These are phyloP conservation scores for Dictyostelium purpureum DNA, from an alignment of 78 protist species.

Conservation along the genomic window DNA sequence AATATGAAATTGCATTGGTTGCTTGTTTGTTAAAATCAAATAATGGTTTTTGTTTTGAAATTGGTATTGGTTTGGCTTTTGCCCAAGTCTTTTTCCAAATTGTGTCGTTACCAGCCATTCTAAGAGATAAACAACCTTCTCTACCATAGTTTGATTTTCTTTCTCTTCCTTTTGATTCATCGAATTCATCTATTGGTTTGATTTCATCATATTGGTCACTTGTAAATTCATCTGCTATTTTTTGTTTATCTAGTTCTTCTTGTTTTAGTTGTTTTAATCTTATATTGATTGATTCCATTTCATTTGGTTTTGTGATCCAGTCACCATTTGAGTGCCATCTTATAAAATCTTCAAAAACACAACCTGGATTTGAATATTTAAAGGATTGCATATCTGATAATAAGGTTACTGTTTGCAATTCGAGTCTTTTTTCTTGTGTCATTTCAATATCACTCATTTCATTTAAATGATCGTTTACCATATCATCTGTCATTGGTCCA, in stretches of 20 bases:
- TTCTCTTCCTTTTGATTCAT: constrained; percentile 66
- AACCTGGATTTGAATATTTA: constrained; percentile 47
- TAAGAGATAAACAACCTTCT: constrained; percentile 36
- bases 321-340: constrained; percentile 71
- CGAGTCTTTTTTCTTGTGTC: constrained; percentile 27
- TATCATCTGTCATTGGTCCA: constrained; percentile 79
- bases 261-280: not conserved
- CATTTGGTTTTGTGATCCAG: constrained; percentile 34
- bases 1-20: not conserved
- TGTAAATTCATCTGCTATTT: not conserved
- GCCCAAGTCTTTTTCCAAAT: constrained; percentile 63
- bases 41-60: constrained; percentile 37
- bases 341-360: constrained; percentile 71
- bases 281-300: not conserved
- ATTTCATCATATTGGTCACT: constrained; percentile 6
- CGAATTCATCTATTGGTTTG: not conserved
- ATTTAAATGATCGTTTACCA: constrained; percentile 51
- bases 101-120: constrained; percentile 36
- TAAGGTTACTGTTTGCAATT: constrained; percentile 43
- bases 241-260: not conserved
- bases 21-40: constrained; percentile 65
- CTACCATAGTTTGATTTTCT: constrained; percentile 23
- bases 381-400: constrained; percentile 73
- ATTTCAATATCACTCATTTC: not conserved
- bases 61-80: constrained; percentile 15